Conservation (phyloP, 768 basidiomycete genomes). For the Candolleomyces eurysporus region DNA sequence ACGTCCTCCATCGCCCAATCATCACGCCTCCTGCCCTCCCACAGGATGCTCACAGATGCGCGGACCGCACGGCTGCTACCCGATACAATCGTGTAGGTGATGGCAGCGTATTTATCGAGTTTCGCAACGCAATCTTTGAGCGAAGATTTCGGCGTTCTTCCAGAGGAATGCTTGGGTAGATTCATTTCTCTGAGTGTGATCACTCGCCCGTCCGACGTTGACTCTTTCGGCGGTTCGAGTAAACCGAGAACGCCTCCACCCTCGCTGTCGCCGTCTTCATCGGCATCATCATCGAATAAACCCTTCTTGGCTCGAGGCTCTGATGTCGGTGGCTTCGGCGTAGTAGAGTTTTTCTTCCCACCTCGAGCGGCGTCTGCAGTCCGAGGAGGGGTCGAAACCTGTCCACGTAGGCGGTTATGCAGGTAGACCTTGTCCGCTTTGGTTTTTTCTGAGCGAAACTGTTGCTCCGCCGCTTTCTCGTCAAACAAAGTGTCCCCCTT, state of each 20-base stretch:
- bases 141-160: conserved; percentile 73
- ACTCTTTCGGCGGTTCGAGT: conserved; percentile 64
- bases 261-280: conserved; percentile 44
- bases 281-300: conserved; percentile 18
- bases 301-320: conserved; percentile 23
- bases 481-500: conserved; percentile 71
- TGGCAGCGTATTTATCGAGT: conserved; percentile 69
- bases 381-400: not conserved
- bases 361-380: not conserved
- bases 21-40: conserved; percentile 58
- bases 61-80: conserved; percentile 74
- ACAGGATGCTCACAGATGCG: conserved; percentile 68
- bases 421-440: conserved; percentile 35
- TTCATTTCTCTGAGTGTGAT: conserved; percentile 68
- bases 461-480: conserved; percentile 57
- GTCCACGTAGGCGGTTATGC: not conserved
- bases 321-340: conserved; percentile 30
- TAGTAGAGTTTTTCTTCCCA: not conserved
- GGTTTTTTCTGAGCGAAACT: conserved; percentile 53
- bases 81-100: conserved; percentile 66
- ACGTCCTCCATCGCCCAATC: conserved; percentile 84
- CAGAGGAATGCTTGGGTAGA: conserved; percentile 81
- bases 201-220: conserved; percentile 52
- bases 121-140: conserved; percentile 69
- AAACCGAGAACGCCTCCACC: conserved; percentile 69